Evolutionary conservation across 2,329 filamentous ascomycete genomes (phyloP), one percentile per base, ranked within the genome.

Genomic region (Cladophialophora exuberans): DNA sequence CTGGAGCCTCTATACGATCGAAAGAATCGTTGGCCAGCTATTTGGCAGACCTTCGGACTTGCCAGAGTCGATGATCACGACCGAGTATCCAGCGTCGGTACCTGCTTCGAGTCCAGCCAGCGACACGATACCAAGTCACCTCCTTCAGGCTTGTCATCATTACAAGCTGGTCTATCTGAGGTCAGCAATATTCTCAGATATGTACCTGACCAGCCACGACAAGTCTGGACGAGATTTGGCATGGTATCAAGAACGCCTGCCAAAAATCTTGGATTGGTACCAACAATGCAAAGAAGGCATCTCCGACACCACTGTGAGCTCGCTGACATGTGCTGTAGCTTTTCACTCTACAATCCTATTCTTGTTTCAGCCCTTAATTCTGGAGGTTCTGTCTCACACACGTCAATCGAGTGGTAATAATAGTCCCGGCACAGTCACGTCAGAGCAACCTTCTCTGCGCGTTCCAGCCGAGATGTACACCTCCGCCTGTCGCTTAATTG

Each of bases 41-140:
- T 49, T 49, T 25, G 46, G 46, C n/a, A 31, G 46, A 41, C 46
- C 46, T 39, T 49, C 46, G 22, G 46, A 49, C 22, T 23, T 49
- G 33, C 46, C 46, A 31, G 41, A 17, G 5, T 49, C 46, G 13
- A 49, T 49, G 33, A 22, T 49, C n/a, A 49, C 46, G 22, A 49
- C 46, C 28, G 46, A 49, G 22, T 49, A 49, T 41, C 46, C 46
- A 6, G 41, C 33, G 4, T 22, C 30, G 9, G n/a, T 31, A 22
- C 26, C 33, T 20, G 46, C 38, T 10, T n/a, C 46, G 46, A 23
- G 22, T n/a, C 33, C 41, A 23, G 46, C 38, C 35, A 18, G 41
- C 15, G 36, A 30, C 26, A 28, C 46, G 22, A 30, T n/a, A 41
- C 46, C 28, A 25, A 49, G 23, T 39, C 23, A n/a, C 33, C 46